Percentiles rank a stretch among this genome's conserved stretches.
phyloP scores from a whole-genome alignment of 208 protist species.

The Trichomonas tenax region DNA sequence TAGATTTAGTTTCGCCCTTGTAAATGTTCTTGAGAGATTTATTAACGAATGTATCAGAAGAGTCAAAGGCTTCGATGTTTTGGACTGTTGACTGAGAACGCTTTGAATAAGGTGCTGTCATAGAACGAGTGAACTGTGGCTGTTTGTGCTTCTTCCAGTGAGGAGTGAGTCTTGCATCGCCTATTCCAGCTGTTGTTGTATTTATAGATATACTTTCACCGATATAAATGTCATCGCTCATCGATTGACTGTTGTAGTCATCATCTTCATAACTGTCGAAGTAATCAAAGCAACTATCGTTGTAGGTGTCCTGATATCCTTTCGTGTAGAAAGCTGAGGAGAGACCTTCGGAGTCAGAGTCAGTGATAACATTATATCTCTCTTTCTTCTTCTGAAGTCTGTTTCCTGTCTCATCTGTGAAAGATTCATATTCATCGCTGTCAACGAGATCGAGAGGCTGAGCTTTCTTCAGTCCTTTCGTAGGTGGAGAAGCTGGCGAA shows the following conservation, averaged over 20 bases:
- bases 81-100: not conserved
- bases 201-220: not conserved
- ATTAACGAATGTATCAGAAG: not conserved
- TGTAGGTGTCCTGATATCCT: too few relatives aligned
- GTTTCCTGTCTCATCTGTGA: not conserved
- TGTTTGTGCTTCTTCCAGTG: not conserved
- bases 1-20: not conserved
- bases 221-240: not conserved
- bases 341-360: not conserved
- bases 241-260: not conserved
- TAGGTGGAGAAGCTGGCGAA: not conserved
- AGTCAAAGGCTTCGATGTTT: not conserved
- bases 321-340: not conserved
- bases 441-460: not conserved
- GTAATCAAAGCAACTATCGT: not conserved
- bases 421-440: not conserved
- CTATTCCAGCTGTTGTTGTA: not conserved
- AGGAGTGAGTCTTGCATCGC: not conserved
- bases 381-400: not conserved
- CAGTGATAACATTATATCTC: not conserved
- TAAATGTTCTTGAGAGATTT: not conserved
- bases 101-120: not conserved
- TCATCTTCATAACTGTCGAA: not conserved
- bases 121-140: not conserved
- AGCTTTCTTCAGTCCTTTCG: not conserved